These are phyloP conservation scores for Pythium plurisporium DNA, from an alignment of 352 stramenopile species.

Conservation along the genomic window DNA sequence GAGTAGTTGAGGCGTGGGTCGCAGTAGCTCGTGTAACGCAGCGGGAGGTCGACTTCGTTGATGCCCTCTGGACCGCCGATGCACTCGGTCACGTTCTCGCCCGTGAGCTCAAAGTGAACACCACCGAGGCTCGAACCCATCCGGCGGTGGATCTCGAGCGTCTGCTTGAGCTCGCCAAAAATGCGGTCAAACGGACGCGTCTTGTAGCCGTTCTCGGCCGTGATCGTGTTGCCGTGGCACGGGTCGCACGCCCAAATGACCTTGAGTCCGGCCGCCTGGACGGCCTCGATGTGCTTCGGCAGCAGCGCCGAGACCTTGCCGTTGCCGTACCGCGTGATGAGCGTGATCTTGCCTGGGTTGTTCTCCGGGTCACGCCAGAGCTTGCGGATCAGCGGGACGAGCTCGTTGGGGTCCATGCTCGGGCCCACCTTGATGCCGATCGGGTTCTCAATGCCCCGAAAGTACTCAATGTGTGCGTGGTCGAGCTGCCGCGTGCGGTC, in stretches of 20 bases:
- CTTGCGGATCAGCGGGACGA: conserved; percentile 93
- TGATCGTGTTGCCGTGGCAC: conserved; percentile 98
- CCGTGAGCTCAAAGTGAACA: conserved; percentile 97
- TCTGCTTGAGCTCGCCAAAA: conserved; percentile 94
- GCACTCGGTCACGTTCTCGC: conserved; percentile 99
- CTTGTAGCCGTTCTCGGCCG: conserved; percentile 95
- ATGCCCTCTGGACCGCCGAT: conserved; percentile 94
- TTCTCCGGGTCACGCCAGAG: conserved; percentile 92
- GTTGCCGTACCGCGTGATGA: conserved; percentile 98
- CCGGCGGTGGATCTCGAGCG: conserved; percentile 97
- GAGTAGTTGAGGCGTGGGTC: conserved; percentile 98
- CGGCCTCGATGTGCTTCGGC: conserved; percentile 93
- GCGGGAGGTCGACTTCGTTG: conserved; percentile 89
- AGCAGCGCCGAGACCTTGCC: conserved; percentile 92
- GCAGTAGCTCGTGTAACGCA: conserved; percentile 96
- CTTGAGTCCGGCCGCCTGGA: conserved; percentile 92
- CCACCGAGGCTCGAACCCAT: conserved; percentile 92
- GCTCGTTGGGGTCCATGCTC: conserved; percentile 93
- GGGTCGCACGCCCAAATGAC: conserved; percentile 97
- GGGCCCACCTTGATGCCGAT: conserved; percentile 98
- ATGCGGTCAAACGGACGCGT: conserved; percentile 97
- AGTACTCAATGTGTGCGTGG: conserved; percentile 98
- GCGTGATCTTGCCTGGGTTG: conserved; percentile 95
- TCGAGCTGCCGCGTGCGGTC: conserved; percentile 97
- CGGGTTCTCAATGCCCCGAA: conserved; percentile 96